phyloP scores from a whole-genome alignment of 2,329 filamentous ascomycete genomes.

The Malbranchea cinnamomea region DNA sequence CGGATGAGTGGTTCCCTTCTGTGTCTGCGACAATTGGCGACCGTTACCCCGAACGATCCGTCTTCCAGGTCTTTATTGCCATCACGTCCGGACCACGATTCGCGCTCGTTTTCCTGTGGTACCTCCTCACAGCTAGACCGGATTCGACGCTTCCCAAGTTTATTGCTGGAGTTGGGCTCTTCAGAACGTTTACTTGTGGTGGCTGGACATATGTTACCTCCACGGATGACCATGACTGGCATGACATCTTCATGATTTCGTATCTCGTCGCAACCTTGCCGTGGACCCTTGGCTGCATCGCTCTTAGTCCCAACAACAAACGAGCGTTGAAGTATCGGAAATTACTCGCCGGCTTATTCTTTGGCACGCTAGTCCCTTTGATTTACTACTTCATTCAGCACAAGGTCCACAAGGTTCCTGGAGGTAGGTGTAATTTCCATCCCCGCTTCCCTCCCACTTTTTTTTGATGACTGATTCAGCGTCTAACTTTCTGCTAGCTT shows the following conservation, averaged over 20 bases:
- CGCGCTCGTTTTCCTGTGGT: constrained; percentile 80
- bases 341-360: constrained; percentile 68
- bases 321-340: constrained; percentile 79
- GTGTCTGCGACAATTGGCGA: constrained; percentile 96
- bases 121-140: constrained; percentile 66
- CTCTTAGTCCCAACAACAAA: constrained; percentile 71
- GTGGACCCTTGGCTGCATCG: constrained; percentile 85
- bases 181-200: constrained; percentile 85
- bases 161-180: constrained; percentile 62
- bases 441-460: constrained; percentile 9
- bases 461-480: too few relatives aligned
- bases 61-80: constrained; percentile 96
- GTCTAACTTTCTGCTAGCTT: constrained; percentile 45
- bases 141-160: constrained; percentile 66
- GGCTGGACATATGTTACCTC: constrained; percentile 98
- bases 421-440: constrained; percentile 53
- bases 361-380: constrained; percentile 75
- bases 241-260: constrained; percentile 98
- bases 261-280: constrained; percentile 89
- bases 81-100: constrained; percentile 91
- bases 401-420: constrained; percentile 85
- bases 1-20: constrained; percentile 91
- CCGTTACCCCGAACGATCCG: constrained; percentile 85
- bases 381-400: constrained; percentile 98
- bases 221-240: constrained; percentile 96